A percentile compares a stretch with the other conserved stretches of the same genome.
phyloP scores from a whole-genome alignment of 139 green algal species.

The Haematococcus sp. region DNA sequence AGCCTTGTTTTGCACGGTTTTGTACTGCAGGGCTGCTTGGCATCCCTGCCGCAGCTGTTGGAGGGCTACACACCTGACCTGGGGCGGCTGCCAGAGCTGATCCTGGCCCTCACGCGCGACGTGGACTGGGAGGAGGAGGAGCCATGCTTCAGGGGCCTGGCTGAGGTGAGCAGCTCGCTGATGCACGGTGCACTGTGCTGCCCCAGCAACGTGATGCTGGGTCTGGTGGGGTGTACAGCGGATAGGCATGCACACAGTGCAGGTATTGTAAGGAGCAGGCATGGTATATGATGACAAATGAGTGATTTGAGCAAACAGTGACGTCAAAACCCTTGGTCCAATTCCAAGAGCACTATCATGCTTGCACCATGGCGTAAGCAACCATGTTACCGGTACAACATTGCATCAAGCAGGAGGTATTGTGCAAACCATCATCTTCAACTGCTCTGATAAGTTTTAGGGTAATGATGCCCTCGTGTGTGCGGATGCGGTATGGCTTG shows the following conservation, averaged over 20 bases:
- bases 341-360: no score
- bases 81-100: constrained; percentile 61
- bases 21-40: constrained; percentile 34
- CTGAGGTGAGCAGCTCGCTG: constrained; percentile 19
- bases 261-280: no score
- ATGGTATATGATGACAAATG: not conserved
- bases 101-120: constrained; percentile 67
- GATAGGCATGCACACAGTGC: not conserved
- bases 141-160: constrained; percentile 54
- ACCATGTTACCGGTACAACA: no score
- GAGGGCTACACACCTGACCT: constrained; percentile 66
- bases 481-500: no score
- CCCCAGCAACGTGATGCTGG: not conserved
- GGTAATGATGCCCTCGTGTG: no score
- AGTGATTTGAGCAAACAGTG: not conserved
- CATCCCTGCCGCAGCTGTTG: constrained; percentile 63
- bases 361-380: no score
- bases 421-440: no score
- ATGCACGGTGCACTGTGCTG: not conserved
- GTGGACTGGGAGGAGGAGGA: constrained; percentile 73
- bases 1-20: not conserved
- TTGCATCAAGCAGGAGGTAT: no score
- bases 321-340: no score
- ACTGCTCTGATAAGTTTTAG: no score
- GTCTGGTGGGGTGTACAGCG: not conserved